A percentile compares a stretch with the other conserved stretches of the same genome.
Conservation (phyloP, 108 stramenopile species). For the Epithemia pelagica region DNA sequence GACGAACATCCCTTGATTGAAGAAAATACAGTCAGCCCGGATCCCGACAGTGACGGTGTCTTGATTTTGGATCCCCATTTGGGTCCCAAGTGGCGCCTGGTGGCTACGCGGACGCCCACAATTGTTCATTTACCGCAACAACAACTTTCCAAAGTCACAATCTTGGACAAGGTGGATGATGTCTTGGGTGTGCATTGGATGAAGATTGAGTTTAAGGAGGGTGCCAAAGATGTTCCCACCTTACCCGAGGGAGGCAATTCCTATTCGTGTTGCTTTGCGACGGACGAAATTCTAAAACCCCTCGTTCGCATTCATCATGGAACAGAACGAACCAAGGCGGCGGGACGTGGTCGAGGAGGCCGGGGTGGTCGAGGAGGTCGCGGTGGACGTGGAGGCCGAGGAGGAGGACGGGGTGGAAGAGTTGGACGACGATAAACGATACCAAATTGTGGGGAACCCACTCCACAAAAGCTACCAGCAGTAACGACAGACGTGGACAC, state of each 20-base stretch:
- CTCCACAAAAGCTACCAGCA: no score
- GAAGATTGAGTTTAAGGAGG: constrained; percentile 74
- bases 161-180: constrained; percentile 69
- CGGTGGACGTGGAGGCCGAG: constrained; percentile 38
- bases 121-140: constrained; percentile 65
- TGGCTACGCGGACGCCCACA: constrained; percentile 53
- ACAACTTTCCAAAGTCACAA: constrained; percentile 65
- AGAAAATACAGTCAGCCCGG: constrained; percentile 72
- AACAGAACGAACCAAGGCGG: constrained; percentile 56
- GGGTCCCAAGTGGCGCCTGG: constrained; percentile 79
- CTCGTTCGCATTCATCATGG: constrained; percentile 65
- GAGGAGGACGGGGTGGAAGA: constrained; percentile 4
- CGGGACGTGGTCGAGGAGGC: constrained; percentile 51
- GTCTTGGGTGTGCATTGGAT: constrained; percentile 59
- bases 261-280: constrained; percentile 63
- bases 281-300: constrained; percentile 61
- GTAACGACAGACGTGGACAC: no score
- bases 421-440: neutral
- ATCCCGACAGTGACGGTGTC: constrained; percentile 82
- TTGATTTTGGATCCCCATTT: constrained; percentile 77
- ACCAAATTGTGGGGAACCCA: no score
- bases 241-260: constrained; percentile 46
- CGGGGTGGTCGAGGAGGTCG: constrained; percentile 52
- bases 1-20: constrained; percentile 78
- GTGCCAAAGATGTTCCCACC: constrained; percentile 33